These are phyloP conservation scores for Plasmodium fragile DNA, from an alignment of 169 alveolate species.

Conservation along the genomic window DNA sequence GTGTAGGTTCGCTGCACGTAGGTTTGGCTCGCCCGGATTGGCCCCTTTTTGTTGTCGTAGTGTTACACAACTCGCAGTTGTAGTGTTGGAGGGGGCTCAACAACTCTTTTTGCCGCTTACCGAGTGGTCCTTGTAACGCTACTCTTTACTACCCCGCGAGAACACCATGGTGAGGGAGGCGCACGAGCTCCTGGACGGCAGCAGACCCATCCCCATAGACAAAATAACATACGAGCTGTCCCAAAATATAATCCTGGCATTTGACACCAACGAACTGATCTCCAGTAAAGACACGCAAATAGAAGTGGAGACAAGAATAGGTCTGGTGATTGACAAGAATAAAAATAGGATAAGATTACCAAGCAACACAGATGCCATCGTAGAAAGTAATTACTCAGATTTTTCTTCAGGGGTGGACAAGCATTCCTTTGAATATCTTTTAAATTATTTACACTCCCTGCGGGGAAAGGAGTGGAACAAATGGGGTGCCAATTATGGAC, in stretches of 20 bases:
- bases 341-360: conserved; percentile 67
- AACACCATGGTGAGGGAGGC: conserved; percentile 74
- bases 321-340: conserved; percentile 51
- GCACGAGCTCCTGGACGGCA: conserved; percentile 74
- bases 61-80: background rate
- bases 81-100: background rate
- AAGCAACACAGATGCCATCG: conserved; percentile 66
- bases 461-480: conserved; percentile 6
- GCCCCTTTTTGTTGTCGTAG: background rate
- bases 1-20: background rate
- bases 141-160: background rate
- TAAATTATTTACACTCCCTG: conserved; percentile 32
- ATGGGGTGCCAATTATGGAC: background rate
- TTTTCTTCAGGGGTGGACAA: conserved; percentile 57
- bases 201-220: conserved; percentile 75
- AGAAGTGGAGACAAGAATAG: conserved; percentile 71
- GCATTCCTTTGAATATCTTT: conserved; percentile 48
- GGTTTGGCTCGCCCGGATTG: background rate
- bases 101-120: background rate
- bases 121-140: too few relatives aligned
- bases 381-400: conserved; percentile 60
- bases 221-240: conserved; percentile 64
- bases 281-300: conserved; percentile 22
- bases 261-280: conserved; percentile 49
- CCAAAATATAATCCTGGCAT: conserved; percentile 63